Conservation (phyloP, 768 basidiomycete genomes). For the Kwoniella heveanensis region DNA sequence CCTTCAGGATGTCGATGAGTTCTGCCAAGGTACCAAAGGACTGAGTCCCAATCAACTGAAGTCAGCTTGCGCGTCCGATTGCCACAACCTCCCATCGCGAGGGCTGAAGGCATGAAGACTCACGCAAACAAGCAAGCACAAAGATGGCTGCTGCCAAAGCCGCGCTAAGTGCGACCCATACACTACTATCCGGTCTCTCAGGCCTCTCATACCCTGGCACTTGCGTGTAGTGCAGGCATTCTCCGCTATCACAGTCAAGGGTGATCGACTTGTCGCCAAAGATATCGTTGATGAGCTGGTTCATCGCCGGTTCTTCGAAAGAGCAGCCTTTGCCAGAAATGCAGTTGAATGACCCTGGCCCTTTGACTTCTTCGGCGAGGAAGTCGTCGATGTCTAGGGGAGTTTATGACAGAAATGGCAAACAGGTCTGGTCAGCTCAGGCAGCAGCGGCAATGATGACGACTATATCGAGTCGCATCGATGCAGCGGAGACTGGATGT, state of each 20-base stretch:
- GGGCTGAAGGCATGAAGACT: constrained; percentile 55
- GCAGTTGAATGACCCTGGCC: constrained; percentile 86
- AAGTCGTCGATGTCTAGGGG: constrained; percentile 87
- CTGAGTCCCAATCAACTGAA: constrained; percentile 52
- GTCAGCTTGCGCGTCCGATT: background rate
- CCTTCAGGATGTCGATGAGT: constrained; percentile 65
- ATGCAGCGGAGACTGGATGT: too few species aligned
- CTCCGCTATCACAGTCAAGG: constrained; percentile 81
- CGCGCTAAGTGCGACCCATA: constrained; percentile 80
- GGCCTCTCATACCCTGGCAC: constrained; percentile 93
- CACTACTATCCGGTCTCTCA: constrained; percentile 76
- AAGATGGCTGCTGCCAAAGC: constrained; percentile 77
- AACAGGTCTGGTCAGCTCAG: constrained; percentile 3
- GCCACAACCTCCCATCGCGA: background rate
- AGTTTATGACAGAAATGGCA: background rate
- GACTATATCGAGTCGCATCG: too few species aligned
- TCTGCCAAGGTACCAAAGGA: constrained; percentile 90
- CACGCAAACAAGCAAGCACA: constrained; percentile 63
- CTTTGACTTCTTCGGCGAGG: constrained; percentile 81
- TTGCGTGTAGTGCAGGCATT: constrained; percentile 89
- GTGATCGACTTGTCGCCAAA: constrained; percentile 92
- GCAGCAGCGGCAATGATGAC: too few species aligned
- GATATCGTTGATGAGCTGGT: constrained; percentile 85
- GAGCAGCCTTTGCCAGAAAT: constrained; percentile 70
- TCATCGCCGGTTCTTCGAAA: constrained; percentile 97